Evolutionary conservation across 495 filamentous ascomycete species (phyloP).

Genomic region (Aspergillus biplanus): DNA sequence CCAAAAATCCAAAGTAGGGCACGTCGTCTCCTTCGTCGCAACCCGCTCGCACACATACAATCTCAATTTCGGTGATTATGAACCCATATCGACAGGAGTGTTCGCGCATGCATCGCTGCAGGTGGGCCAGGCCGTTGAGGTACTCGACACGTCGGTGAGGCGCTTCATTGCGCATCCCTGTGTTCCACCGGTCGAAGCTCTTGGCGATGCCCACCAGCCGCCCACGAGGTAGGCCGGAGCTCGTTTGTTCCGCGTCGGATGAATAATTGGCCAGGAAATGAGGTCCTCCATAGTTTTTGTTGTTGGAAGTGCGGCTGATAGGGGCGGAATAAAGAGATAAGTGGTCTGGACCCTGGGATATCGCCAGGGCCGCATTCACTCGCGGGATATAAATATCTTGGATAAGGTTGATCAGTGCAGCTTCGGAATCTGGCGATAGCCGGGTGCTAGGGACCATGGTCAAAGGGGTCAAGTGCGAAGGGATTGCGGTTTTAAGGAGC

Average conservation of each 20-base stretch:
- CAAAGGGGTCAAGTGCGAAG: conserved; percentile 63
- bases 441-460: conserved; percentile 54
- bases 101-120: conserved; percentile 89
- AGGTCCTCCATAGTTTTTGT: conserved; percentile 56
- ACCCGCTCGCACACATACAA: conserved; percentile 83
- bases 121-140: conserved; percentile 77
- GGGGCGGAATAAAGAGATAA: conserved; percentile 61
- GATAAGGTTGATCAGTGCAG: conserved; percentile 69
- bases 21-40: conserved; percentile 64
- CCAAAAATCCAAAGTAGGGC: conserved; percentile 83
- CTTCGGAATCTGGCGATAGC: conserved; percentile 73
- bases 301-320: conserved; percentile 53
- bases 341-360: conserved; percentile 65
- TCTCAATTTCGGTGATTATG: conserved; percentile 93
- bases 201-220: conserved; percentile 88
- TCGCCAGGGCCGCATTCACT: conserved; percentile 74
- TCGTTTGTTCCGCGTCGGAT: conserved; percentile 71
- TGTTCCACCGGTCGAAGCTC: conserved; percentile 91
- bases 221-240: conserved; percentile 71
- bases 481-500: conserved; percentile 73
- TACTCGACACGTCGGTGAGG: conserved; percentile 83
- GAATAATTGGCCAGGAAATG: conserved; percentile 72
- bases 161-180: conserved; percentile 82
- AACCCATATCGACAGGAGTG: conserved; percentile 92
- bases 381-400: conserved; percentile 73